Base-by-base conservation (phyloP, 108 stramenopile species). In the Nitzschia sp. region DNA sequence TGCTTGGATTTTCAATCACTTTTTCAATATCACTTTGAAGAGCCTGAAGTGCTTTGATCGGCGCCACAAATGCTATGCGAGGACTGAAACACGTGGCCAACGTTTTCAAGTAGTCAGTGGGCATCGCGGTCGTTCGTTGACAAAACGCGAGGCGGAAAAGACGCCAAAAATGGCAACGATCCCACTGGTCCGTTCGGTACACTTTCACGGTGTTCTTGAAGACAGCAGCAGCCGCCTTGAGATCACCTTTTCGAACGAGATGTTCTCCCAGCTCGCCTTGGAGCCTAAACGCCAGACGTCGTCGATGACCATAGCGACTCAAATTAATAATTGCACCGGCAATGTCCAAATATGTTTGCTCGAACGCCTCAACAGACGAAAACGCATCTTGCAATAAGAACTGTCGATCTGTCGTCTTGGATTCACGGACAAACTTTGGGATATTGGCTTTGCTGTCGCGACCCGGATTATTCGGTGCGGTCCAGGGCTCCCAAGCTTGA, bases 131-230 rank as follows among this genome's bases (percentile, higher is more conserved):
- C 64, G 76, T 77, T 33, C 93, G 74, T 53, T 90, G 93, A 66
- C 86, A 90, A 62, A 72, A 81, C 28, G 90, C 86, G n/a, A 94
- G 65, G 6, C 88, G 88, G 71, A 94, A 91, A 23, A 91, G 76
- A 3, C 84, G 73, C 85, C 88, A 91, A 55, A 88, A 91, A 46
- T 84, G 80, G 24, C 71, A 75, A 4, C 80, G 70, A 46, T 87
- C 85, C 93, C 93, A 94, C 36, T 85, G 82, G 66, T 94, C 92
- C 36, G 54, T 58, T 34, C 84, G 66, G 59, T 72, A 87, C 15
- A 75, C 56, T 25, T 88, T 82, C 19, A 88, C 85, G 27, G 78
- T 86, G 11, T 65, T 72, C 0, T 82, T 60, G 19, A 94, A 64
- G 5, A 75, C 75, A 25, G 68, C 64, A 1, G 85, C 82, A 26